Evolutionary conservation across 371 early-diverging fungal species (phyloP).

Genomic region (Lichtheimia hyalospora): DNA sequence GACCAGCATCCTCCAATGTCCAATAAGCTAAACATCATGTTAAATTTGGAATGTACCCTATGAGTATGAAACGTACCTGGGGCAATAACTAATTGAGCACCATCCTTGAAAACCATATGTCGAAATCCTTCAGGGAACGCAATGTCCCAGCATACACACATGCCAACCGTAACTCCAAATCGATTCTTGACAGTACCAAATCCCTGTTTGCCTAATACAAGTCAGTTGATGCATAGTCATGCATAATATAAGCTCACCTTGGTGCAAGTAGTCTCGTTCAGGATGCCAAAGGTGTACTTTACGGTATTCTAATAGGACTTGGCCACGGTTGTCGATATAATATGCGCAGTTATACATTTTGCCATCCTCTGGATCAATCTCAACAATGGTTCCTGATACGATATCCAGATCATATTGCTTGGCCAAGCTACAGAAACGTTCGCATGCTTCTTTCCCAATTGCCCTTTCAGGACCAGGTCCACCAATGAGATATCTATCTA

Average conservation of each 20-base stretch:
- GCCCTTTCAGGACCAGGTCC: conserved; percentile 13
- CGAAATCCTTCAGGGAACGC: conserved; percentile 34
- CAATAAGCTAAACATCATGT: conserved; percentile 25
- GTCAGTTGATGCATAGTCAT: background rate
- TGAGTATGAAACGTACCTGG: conserved; percentile 20
- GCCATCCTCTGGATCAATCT: conserved; percentile 24
- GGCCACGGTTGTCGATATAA: conserved; percentile 37
- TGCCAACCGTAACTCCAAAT: conserved; percentile 34
- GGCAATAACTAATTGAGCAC: conserved; percentile 35
- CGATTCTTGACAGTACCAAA: conserved; percentile 29
- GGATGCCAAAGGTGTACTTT: conserved; percentile 43
- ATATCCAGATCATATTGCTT: conserved; percentile 29
- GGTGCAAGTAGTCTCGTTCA: conserved; percentile 25
- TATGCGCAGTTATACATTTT: conserved; percentile 28
- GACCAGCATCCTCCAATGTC: conserved; percentile 35
- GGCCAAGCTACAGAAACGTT: conserved; percentile 20
- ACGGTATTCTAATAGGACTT: conserved; percentile 27
- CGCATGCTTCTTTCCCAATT: conserved; percentile 6
- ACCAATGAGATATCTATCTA: conserved; percentile 15
- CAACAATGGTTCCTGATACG: conserved; percentile 34
- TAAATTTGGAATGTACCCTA: too few relatives aligned
- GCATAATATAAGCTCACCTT: conserved; percentile 3
- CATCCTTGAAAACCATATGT: conserved; percentile 27
- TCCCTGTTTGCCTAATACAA: background rate
- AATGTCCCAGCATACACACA: conserved; percentile 39